These are phyloP conservation scores for Dactylellina cionopaga DNA, from an alignment of 2,329 filamentous ascomycete species.

Conservation along the genomic window DNA sequence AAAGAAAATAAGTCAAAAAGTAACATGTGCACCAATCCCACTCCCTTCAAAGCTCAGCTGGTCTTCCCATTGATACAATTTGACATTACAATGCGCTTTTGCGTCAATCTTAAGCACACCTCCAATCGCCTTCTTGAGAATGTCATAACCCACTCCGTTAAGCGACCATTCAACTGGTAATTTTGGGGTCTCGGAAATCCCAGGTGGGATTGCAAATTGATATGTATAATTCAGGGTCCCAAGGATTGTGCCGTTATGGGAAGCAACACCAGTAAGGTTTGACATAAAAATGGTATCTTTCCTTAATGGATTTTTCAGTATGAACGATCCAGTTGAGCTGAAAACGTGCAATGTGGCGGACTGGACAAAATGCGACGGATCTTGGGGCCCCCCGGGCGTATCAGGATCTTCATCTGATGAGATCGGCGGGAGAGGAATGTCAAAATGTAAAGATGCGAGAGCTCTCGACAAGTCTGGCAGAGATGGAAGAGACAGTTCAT, in stretches of 20 bases:
- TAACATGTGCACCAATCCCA: slow-evolving; percentile 75
- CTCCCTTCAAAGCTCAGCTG: slow-evolving; percentile 63
- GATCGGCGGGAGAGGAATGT: slow-evolving; percentile 76
- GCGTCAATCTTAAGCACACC: slow-evolving; percentile 82
- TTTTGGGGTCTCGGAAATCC: slow-evolving; percentile 73
- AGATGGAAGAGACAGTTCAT: slow-evolving; percentile 76
- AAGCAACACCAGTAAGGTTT: slow-evolving; percentile 82
- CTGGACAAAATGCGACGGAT: slow-evolving; percentile 74
- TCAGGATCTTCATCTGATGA: slow-evolving; percentile 63
- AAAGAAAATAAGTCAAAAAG: slow-evolving; percentile 60
- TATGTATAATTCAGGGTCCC: slow-evolving; percentile 79
- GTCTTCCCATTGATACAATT: slow-evolving; percentile 74
- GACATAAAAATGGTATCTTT: slow-evolving; percentile 80
- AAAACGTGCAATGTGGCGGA: slow-evolving; percentile 87
- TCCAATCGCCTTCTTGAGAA: slow-evolving; percentile 80
- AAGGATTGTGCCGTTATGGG: slow-evolving; percentile 82
- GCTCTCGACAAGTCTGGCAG: slow-evolving; percentile 77
- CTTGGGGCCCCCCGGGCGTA: neutral
- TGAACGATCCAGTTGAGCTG: slow-evolving; percentile 86
- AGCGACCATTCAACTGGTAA: slow-evolving; percentile 84
- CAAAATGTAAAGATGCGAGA: slow-evolving; percentile 76
- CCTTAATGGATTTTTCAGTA: slow-evolving; percentile 79
- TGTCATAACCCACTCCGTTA: slow-evolving; percentile 82
- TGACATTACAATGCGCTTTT: slow-evolving; percentile 76
- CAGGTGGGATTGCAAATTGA: slow-evolving; percentile 80